Evolutionary conservation across 2,329 filamentous ascomycete genomes (phyloP).

Genomic region (Phialophora tarda): DNA sequence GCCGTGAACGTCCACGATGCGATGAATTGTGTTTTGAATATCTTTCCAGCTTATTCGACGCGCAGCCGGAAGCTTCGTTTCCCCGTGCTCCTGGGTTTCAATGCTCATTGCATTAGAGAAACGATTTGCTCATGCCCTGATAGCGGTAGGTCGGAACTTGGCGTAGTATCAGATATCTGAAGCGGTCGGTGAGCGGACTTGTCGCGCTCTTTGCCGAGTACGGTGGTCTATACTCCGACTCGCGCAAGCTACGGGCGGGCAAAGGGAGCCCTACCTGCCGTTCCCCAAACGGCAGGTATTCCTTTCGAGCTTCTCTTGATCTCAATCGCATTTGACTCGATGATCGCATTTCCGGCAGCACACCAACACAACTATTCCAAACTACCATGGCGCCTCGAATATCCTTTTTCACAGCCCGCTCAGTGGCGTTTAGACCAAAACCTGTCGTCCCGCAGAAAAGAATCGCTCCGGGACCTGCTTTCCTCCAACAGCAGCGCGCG

Average conservation of each 20-base stretch:
- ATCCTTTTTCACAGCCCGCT: constrained; percentile 52
- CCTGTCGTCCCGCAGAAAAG: constrained; percentile 36
- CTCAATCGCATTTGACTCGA: neutral
- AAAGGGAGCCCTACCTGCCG: neutral
- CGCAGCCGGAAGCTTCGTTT: too few species aligned
- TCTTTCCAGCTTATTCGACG: too few species aligned
- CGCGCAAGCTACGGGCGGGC: neutral
- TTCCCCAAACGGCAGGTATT: constrained; percentile 1
- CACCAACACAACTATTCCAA: neutral
- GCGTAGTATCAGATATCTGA: too few species aligned
- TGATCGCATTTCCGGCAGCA: neutral
- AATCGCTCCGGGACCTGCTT: constrained; percentile 35
- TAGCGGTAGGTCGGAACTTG: too few species aligned
- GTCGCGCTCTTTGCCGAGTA: too few species aligned
- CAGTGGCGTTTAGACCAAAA: constrained; percentile 37
- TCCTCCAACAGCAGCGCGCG: constrained; percentile 39
- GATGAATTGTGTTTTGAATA: too few species aligned
- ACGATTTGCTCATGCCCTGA: too few species aligned
- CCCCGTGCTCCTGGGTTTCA: too few species aligned
- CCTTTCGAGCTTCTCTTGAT: constrained; percentile 1
- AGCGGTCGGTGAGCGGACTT: too few species aligned
- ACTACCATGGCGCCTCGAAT: constrained; percentile 62
- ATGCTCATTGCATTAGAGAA: too few species aligned
- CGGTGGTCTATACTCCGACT: neutral
- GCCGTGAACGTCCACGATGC: too few species aligned